Evolutionary conservation across 192 early-diverging fungal species (phyloP).

Genomic region (Coemansia sp.): DNA sequence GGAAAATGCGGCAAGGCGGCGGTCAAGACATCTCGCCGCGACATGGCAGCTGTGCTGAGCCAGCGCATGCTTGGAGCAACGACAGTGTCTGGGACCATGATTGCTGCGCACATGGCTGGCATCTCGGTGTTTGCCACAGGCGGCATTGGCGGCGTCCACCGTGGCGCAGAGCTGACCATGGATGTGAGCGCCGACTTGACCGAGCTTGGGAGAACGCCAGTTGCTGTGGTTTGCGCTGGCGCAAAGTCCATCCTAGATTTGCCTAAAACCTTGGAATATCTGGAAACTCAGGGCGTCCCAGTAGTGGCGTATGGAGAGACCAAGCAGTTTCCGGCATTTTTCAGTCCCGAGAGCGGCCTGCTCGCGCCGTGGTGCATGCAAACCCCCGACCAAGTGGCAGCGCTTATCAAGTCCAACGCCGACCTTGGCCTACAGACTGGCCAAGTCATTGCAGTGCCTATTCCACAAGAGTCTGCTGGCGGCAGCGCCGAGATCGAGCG

Average conservation of each 20-base stretch:
- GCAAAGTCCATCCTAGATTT: slow-evolving; percentile 96
- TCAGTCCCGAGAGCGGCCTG: slow-evolving; percentile 66
- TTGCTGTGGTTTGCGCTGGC: slow-evolving; percentile 94
- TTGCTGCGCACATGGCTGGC: slow-evolving; percentile 78
- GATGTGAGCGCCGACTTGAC: slow-evolving; percentile 91
- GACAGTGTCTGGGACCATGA: slow-evolving; percentile 89
- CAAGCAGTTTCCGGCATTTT: slow-evolving; percentile 86
- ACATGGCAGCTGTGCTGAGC: slow-evolving; percentile 72
- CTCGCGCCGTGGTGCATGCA: slow-evolving; percentile 43
- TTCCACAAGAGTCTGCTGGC: slow-evolving; percentile 64
- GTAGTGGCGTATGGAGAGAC: slow-evolving; percentile 71
- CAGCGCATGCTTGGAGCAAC: slow-evolving; percentile 76
- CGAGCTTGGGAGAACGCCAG: slow-evolving; percentile 85
- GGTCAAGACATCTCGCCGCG: slow-evolving; percentile 79
- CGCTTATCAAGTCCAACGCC: slow-evolving; percentile 52
- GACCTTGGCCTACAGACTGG: slow-evolving; percentile 70
- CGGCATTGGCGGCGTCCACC: slow-evolving; percentile 94
- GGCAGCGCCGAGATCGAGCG: slow-evolving; percentile 59
- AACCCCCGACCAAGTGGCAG: slow-evolving; percentile 42
- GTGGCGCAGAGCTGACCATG: slow-evolving; percentile 71
- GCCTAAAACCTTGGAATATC: slow-evolving; percentile 80
- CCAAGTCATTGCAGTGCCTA: slow-evolving; percentile 84
- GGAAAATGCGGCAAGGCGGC: slow-evolving; percentile 58
- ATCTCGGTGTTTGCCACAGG: slow-evolving; percentile 94
- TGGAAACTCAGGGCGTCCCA: slow-evolving; percentile 92